Conservation (phyloP, 2,329 filamentous ascomycete species). For the Lithohypha guttulata region DNA sequence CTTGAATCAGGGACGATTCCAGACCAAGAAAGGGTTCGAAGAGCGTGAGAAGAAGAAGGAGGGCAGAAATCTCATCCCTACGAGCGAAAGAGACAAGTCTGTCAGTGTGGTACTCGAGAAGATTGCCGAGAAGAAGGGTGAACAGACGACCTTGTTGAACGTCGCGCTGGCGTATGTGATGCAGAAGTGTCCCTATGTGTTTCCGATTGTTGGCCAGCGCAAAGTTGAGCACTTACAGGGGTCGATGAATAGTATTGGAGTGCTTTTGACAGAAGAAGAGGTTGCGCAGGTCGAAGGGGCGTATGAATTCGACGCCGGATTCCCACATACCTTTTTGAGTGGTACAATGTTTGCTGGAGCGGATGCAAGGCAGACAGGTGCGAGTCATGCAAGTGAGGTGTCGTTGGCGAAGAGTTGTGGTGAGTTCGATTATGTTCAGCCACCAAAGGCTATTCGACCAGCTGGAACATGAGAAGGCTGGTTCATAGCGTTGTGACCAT, state of each 20-base stretch:
- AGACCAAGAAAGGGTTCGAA: slow-evolving; percentile 30
- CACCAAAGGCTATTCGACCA: neutral
- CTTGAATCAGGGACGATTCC: slow-evolving; percentile 43
- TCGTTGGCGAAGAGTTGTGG: slow-evolving; percentile 3
- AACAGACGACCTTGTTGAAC: slow-evolving; percentile 11
- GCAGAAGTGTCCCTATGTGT: slow-evolving; percentile 43
- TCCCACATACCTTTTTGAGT: slow-evolving; percentile 39
- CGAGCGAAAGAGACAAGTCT: slow-evolving; percentile 15
- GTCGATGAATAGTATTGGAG: slow-evolving; percentile 46
- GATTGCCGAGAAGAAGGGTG: slow-evolving; percentile 13
- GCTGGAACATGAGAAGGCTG: too few species aligned
- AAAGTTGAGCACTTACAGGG: slow-evolving; percentile 43
- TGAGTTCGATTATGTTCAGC: slow-evolving; percentile 1
- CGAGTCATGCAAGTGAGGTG: slow-evolving; percentile 2
- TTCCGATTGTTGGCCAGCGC: slow-evolving; percentile 44
- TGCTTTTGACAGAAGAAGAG: slow-evolving; percentile 43
- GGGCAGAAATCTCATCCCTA: slow-evolving; percentile 18
- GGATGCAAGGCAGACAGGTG: neutral
- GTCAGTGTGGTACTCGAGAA: slow-evolving; percentile 17
- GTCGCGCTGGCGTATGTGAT: slow-evolving; percentile 42
- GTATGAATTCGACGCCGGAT: slow-evolving; percentile 45
- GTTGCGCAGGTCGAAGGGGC: slow-evolving; percentile 45
- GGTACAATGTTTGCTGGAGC: slow-evolving; percentile 13
- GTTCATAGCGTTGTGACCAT: too few species aligned
- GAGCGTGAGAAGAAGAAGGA: slow-evolving; percentile 19